Conservation (phyloP, 371 early-diverging fungal species). For the Actinomucor elegans region DNA sequence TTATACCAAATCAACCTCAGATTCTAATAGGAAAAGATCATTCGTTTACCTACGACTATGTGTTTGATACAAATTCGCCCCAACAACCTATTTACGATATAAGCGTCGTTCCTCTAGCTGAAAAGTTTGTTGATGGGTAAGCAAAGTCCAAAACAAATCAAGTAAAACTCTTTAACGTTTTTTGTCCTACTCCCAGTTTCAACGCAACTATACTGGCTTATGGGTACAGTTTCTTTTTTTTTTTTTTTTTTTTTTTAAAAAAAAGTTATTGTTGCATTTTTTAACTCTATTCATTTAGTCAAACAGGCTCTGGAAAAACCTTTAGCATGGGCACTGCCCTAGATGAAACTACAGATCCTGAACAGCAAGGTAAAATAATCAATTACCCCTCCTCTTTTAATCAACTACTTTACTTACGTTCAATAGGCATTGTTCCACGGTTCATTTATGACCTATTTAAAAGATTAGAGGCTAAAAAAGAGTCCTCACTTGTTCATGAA, state of each 20-base stretch:
- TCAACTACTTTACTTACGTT: not conserved
- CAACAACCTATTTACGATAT: slow-evolving; percentile 74
- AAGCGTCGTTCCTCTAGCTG: slow-evolving; percentile 72
- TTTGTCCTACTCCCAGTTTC: slow-evolving; percentile 34
- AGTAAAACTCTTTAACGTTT: slow-evolving; percentile 4
- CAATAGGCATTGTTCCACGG: slow-evolving; percentile 83
- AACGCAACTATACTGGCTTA: slow-evolving; percentile 96
- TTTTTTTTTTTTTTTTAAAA: slow-evolving; percentile 9
- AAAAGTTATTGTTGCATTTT: too few relatives aligned
- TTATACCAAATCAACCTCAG: slow-evolving; percentile 61
- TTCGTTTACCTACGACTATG: slow-evolving; percentile 86
- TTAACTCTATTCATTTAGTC: slow-evolving; percentile 9
- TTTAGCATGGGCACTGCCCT: slow-evolving; percentile 65
- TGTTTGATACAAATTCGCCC: slow-evolving; percentile 67
- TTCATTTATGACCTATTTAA: slow-evolving; percentile 71
- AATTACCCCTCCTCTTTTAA: not conserved
- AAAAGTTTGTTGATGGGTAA: slow-evolving; percentile 89
- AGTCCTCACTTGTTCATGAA: slow-evolving; percentile 33
- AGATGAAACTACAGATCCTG: slow-evolving; percentile 35
- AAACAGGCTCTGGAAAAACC: slow-evolving; percentile 51
- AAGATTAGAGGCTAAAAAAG: slow-evolving; percentile 30
- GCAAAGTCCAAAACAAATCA: not conserved
- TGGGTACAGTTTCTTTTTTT: slow-evolving; percentile 59
- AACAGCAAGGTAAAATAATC: slow-evolving; percentile 23
- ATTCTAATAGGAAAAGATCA: slow-evolving; percentile 66